A percentile compares a stretch with the other conserved stretches of the same genome.
phyloP scores from a whole-genome alignment of 1,284 basidiomycete species.

The Apiotrichum sp. region DNA sequence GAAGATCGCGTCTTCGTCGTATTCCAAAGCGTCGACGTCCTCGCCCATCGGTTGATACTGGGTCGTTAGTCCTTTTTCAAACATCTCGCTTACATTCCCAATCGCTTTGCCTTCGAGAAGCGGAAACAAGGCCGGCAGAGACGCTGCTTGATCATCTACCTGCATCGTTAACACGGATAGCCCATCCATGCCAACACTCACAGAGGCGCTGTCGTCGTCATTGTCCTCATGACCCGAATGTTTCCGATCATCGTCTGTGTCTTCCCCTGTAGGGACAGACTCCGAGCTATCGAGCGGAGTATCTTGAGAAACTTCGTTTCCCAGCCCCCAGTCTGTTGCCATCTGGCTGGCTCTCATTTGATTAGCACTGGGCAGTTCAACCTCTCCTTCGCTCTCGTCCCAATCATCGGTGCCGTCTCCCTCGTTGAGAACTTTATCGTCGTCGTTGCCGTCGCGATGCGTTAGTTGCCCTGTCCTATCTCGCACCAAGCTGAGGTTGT shows the following conservation, averaged over 20 bases:
- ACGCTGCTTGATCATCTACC: too few relatives aligned
- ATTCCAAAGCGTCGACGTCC: slow-evolving; percentile 58
- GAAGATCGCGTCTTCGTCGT: slow-evolving; percentile 65
- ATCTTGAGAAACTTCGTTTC: background rate
- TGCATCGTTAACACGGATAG: too few relatives aligned
- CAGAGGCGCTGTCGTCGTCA: slow-evolving; percentile 1
- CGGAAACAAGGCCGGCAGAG: too few relatives aligned
- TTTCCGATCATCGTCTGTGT: slow-evolving; percentile 10
- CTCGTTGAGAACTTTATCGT: slow-evolving; percentile 1
- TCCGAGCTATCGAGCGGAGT: too few relatives aligned
- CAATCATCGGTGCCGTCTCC: slow-evolving; percentile 38
- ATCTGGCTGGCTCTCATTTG: background rate
- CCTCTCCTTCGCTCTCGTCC: slow-evolving; percentile 31
- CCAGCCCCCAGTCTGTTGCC: slow-evolving; percentile 28
- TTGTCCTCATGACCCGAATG: slow-evolving; percentile 16
- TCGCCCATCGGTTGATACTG: slow-evolving; percentile 58
- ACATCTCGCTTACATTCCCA: too few relatives aligned
- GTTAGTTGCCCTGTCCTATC: slow-evolving; percentile 20
- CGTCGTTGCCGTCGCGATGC: background rate
- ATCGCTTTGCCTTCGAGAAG: too few relatives aligned
- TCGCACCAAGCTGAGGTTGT: slow-evolving; percentile 23
- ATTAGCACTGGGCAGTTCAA: background rate
- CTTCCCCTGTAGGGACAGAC: background rate
- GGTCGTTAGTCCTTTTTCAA: background rate
- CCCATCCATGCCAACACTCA: background rate